phyloP scores from a whole-genome alignment of 345 rosid genomes.

The Hibiscus tridactylites region DNA sequence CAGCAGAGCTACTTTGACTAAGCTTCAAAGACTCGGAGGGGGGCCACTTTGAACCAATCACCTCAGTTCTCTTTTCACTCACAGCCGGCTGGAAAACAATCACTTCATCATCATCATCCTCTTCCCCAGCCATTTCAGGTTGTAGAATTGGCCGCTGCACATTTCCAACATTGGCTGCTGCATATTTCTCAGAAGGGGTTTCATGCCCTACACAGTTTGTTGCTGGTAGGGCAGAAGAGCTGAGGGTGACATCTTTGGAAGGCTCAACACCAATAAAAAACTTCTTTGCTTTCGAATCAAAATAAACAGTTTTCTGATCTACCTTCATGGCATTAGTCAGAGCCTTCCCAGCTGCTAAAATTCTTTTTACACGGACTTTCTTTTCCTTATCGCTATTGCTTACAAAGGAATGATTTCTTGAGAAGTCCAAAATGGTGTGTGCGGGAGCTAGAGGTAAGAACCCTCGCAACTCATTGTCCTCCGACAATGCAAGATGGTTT shows the following conservation, averaged over 20 bases:
- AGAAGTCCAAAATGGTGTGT: slow-evolving; percentile 77
- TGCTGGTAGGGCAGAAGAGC: slow-evolving; percentile 23
- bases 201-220: slow-evolving; percentile 26
- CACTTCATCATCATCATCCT: slow-evolving; percentile 60
- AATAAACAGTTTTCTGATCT: slow-evolving; percentile 50
- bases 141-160: slow-evolving; percentile 26
- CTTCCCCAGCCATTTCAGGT: slow-evolving; percentile 51
- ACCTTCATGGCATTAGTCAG: slow-evolving; percentile 46
- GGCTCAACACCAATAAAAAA: slow-evolving; percentile 61
- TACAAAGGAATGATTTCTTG: slow-evolving; percentile 61
- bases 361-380: slow-evolving; percentile 59
- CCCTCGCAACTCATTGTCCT: slow-evolving; percentile 89
- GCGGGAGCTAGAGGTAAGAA: slow-evolving; percentile 82
- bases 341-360: slow-evolving; percentile 84
- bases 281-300: slow-evolving; percentile 60
- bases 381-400: slow-evolving; percentile 57
- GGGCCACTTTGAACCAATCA: slow-evolving; percentile 24
- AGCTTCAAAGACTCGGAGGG: slow-evolving; percentile 40
- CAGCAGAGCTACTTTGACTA: slow-evolving; percentile 26
- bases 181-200: slow-evolving; percentile 21
- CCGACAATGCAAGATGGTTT: slow-evolving; percentile 82
- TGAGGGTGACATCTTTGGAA: slow-evolving; percentile 29
- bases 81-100: slow-evolving; percentile 92
- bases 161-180: slow-evolving; percentile 17
- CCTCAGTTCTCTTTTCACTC: slow-evolving; percentile 51